phyloP scores from a whole-genome alignment of 2,329 filamentous ascomycete species.

The Biscogniauxia sp. region DNA sequence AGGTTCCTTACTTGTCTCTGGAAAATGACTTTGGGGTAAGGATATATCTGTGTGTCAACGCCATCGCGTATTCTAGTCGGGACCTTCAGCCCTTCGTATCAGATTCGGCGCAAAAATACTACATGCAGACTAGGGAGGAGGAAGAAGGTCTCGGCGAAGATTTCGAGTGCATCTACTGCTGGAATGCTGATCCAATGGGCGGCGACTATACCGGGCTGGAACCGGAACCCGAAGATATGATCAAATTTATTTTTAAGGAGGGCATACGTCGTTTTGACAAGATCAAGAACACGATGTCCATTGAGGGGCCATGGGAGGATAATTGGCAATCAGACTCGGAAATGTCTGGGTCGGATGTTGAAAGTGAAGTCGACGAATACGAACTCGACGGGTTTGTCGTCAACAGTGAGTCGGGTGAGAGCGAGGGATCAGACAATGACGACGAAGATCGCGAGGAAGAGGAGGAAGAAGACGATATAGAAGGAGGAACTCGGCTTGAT shows the following conservation, averaged over 20 bases:
- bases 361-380: conserved; percentile 17
- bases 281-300: conserved; percentile 3
- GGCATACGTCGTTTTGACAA: conserved; percentile 11
- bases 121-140: conserved; percentile 18
- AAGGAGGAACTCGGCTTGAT: conserved; percentile 21
- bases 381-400: conserved; percentile 25
- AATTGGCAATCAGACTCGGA: conserved; percentile 4
- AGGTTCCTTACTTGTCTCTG: too few species aligned
- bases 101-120: conserved; percentile 20
- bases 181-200: conserved; percentile 19
- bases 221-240: conserved; percentile 11
- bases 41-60: conserved; percentile 17
- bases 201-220: conserved; percentile 14
- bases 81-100: conserved; percentile 26
- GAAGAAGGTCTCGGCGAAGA: conserved; percentile 17
- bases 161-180: conserved; percentile 27
- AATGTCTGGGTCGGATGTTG: conserved; percentile 5
- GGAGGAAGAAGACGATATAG: conserved; percentile 24
- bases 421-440: conserved; percentile 4
- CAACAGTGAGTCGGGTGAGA: conserved; percentile 3
- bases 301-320: conserved; percentile 2
- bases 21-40: conserved; percentile 3
- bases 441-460: conserved; percentile 16
- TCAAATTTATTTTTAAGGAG: conserved; percentile 10
- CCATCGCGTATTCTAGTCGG: not conserved